Conservation (phyloP, 331 rosid species). For the Rosa hybrid region DNA sequence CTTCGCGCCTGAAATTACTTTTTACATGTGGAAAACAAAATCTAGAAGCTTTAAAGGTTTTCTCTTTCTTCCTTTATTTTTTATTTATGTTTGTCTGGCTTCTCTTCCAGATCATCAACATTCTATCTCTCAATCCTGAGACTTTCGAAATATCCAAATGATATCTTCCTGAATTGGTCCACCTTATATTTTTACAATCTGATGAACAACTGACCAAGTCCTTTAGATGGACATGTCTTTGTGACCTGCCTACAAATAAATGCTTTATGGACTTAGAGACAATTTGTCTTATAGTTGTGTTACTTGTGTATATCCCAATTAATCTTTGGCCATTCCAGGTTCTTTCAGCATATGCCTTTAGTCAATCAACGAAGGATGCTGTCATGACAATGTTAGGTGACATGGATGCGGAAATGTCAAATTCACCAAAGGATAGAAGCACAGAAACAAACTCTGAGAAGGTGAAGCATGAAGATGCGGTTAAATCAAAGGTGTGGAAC, state of each 20-base stretch:
- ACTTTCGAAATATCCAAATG: conserved; percentile 1
- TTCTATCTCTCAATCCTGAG: conserved; percentile 15
- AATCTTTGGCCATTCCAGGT: conserved; percentile 55
- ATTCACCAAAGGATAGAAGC: conserved; percentile 40
- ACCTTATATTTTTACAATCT: not conserved
- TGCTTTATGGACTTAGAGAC: not conserved
- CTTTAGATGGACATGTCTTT: not conserved
- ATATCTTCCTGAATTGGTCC: not conserved
- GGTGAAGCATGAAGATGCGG: conserved; percentile 50
- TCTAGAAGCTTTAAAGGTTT: conserved; percentile 74
- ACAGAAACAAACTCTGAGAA: conserved; percentile 43
- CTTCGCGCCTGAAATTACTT: conserved; percentile 90
- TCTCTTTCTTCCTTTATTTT: not conserved
- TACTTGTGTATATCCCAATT: not conserved
- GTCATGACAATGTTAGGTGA: conserved; percentile 49
- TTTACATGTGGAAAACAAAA: conserved; percentile 61
- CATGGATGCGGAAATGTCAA: conserved; percentile 37
- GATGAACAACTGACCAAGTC: not conserved
- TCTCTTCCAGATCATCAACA: not conserved
- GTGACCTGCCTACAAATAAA: not conserved
- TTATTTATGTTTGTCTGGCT: not conserved
- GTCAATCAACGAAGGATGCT: conserved; percentile 58
- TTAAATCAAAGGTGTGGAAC: conserved; percentile 69
- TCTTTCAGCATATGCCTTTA: conserved; percentile 68
- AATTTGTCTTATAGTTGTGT: not conserved